Conservation (phyloP, 169 alveolate genomes). For the Plasmodium relictum region DNA sequence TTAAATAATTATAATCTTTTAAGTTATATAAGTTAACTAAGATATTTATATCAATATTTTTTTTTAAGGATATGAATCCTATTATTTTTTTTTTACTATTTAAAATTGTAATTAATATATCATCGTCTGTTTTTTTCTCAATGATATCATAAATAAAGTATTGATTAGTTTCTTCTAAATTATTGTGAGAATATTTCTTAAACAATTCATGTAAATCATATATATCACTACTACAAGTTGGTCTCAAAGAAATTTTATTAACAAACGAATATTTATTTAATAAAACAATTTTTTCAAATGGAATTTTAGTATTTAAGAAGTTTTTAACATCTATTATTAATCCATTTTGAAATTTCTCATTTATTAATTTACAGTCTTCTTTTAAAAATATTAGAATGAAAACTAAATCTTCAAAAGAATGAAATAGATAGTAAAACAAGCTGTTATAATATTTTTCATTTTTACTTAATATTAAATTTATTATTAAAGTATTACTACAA, state of each 20-base stretch:
- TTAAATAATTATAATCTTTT: slow-evolving; percentile 37
- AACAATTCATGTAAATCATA: slow-evolving; percentile 64
- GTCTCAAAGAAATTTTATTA: slow-evolving; percentile 25
- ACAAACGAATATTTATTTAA: slow-evolving; percentile 30
- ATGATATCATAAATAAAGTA: slow-evolving; percentile 50
- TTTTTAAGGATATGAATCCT: slow-evolving; percentile 47
- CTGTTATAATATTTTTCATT: slow-evolving; percentile 25
- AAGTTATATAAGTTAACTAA: slow-evolving; percentile 43
- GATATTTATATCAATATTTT: slow-evolving; percentile 54
- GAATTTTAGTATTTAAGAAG: neutral
- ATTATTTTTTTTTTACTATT: slow-evolving; percentile 54
- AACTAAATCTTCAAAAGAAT: slow-evolving; percentile 16
- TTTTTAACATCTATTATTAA: slow-evolving; percentile 27
- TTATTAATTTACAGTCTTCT: slow-evolving; percentile 5
- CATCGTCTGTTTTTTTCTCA: slow-evolving; percentile 51
- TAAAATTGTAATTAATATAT: slow-evolving; percentile 32
- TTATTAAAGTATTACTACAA: slow-evolving; percentile 31
- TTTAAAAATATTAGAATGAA: slow-evolving; percentile 50
- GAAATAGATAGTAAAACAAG: slow-evolving; percentile 30
- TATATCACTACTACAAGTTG: slow-evolving; percentile 42
- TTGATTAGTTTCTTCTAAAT: slow-evolving; percentile 6
- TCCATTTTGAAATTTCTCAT: slow-evolving; percentile 15
- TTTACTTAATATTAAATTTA: slow-evolving; percentile 32
- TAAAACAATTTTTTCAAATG: slow-evolving; percentile 12
- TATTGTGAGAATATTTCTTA: slow-evolving; percentile 17